phyloP scores from a whole-genome alignment of 2,329 filamentous ascomycete species.

The Sporothrix schenckii region DNA sequence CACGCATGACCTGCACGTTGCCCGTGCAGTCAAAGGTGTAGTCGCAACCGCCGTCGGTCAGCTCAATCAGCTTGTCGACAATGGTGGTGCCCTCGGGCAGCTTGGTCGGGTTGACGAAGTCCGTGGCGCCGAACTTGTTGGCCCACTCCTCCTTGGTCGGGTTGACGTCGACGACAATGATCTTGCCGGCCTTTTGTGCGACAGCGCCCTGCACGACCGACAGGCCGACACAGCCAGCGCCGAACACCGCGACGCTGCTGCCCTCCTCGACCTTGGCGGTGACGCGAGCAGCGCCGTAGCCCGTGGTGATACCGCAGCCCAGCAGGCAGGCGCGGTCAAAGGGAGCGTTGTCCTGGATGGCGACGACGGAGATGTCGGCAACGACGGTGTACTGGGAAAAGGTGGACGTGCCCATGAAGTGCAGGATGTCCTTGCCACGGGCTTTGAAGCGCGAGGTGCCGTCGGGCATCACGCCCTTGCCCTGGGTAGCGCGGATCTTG shows the following conservation, averaged over 20 bases:
- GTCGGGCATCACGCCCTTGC: constrained; percentile 95
- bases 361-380: constrained; percentile 92
- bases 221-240: constrained; percentile 92
- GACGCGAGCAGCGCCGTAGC: constrained; percentile 92
- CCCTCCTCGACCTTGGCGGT: constrained; percentile 91
- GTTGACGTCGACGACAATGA: constrained; percentile 78
- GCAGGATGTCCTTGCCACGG: constrained; percentile 91
- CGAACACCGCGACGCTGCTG: constrained; percentile 88
- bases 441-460: constrained; percentile 92
- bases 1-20: constrained; percentile 93
- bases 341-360: constrained; percentile 84
- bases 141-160: constrained; percentile 88
- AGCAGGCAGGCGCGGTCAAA: constrained; percentile 97
- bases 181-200: constrained; percentile 75
- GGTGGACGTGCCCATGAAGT: constrained; percentile 99
- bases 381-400: constrained; percentile 99
- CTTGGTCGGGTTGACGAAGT: constrained; percentile 93
- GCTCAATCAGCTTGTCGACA: constrained; percentile 90
- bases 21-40: constrained; percentile 99
- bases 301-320: constrained; percentile 97
- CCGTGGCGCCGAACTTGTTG: constrained; percentile 90
- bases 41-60: constrained; percentile 97
- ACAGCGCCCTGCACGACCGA: constrained; percentile 94
- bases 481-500: constrained; percentile 97
- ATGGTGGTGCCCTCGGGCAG: constrained; percentile 73